Base-by-base conservation (phyloP, 345 rosid species). In the Sisymbrium irio region DNA sequence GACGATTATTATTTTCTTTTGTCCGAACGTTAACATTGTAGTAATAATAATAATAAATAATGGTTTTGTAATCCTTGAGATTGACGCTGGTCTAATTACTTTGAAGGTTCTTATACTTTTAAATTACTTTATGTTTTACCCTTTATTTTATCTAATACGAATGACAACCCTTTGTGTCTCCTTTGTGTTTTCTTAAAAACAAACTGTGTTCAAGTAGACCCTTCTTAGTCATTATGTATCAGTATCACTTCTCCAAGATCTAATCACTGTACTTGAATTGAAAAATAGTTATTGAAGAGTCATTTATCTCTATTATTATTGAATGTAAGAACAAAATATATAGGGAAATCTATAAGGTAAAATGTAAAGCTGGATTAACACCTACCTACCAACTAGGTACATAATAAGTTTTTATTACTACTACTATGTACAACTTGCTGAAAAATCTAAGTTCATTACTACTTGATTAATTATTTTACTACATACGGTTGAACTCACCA, bases 51-150 rank as follows among this genome's bases (percentile, higher is more conserved):
- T n/a, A n/a, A n/a, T n/a, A 49, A 59, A 22, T 64, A 49, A 59
- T 35, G 55, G 66, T 65, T 74, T 0, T 74, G 53, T 0, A 32
- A 76, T 47, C 71, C 75, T 76, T 62, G 75, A 69, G 75, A 62
- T 76, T 62, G 51, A 54, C 75, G 75, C 65, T 68, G 18, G 49
- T 68, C n/a, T n/a, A n/a, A 60, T 75, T 68, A 53, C n/a, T 40
- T 61, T 44, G n/a, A 62, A 61, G 62, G 44, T 33, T 53, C 59
- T 13, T 69, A 53, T 60, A 14, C n/a, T 69, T 50, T 68, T 12
- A 25, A 50, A 15, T 50, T 32, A 50, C 27, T 74, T 39, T 40
- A 60, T 57, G 9, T 41, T 54, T 50, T 60, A 60, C 44, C 55
- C 58, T 13, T 53, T 53, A 13, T 11, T 35, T 71, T 45, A 45